Percentiles rank a stretch among this genome's conserved stretches.
Evolutionary conservation across 73 alveolate genomes (phyloP).

Genomic region (Stentor coeruleus): DNA sequence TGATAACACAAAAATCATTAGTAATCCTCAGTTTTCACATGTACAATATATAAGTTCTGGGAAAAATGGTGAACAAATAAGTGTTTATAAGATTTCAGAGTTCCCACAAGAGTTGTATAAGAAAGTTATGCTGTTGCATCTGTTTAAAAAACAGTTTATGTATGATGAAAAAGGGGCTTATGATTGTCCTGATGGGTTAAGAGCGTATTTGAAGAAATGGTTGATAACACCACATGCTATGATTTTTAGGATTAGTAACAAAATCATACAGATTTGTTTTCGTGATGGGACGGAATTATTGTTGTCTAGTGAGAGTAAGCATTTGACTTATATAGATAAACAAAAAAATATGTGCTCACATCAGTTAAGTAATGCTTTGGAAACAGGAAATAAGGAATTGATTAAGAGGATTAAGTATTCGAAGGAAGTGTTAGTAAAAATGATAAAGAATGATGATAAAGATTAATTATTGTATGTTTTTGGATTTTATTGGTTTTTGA

Average conservation of each 20-base stretch:
- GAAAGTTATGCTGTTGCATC: conserved; percentile 48
- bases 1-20: conserved; percentile 44
- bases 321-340: conserved; percentile 91
- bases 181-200: conserved; percentile 5
- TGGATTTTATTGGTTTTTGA: too few relatives aligned
- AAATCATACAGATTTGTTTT: conserved; percentile 94
- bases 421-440: conserved; percentile 81
- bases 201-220: conserved; percentile 90
- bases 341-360: conserved; percentile 85
- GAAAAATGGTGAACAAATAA: conserved; percentile 54
- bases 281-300: conserved; percentile 92
- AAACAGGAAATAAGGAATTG: conserved; percentile 86
- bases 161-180: conserved; percentile 23
- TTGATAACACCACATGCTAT: conserved; percentile 94
- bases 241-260: conserved; percentile 92
- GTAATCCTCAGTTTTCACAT: conserved; percentile 18
- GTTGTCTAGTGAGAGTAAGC: conserved; percentile 81
- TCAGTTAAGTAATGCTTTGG: conserved; percentile 87
- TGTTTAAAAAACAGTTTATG: conserved; percentile 41
- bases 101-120: conserved; percentile 48
- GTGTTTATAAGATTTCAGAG: conserved; percentile 31
- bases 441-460: conserved; percentile 47
- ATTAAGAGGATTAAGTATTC: conserved; percentile 93
- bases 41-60: conserved; percentile 39
- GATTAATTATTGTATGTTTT: too few relatives aligned